Evolutionary conservation across 129 eudicot species (phyloP).

Genomic region (Lonicera japonica): DNA sequence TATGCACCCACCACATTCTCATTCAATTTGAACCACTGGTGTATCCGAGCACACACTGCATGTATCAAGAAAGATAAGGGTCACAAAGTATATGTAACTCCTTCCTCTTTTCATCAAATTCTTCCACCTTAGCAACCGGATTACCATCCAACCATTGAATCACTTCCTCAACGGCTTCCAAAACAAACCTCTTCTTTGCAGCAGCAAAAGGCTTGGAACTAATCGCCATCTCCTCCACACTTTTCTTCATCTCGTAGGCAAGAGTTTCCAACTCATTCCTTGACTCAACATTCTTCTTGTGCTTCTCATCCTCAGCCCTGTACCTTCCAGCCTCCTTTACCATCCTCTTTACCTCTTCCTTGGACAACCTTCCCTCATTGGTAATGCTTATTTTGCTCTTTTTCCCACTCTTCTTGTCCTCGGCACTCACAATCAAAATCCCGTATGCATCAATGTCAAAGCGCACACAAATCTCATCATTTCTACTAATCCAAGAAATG

Average conservation of each 20-base stretch:
- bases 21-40: too few species aligned
- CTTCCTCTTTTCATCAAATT: conserved; percentile 13
- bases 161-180: conserved; percentile 9
- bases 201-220: conserved; percentile 6
- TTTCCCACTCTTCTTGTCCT: conserved; percentile 15
- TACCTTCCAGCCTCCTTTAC: conserved; percentile 15
- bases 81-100: neutral
- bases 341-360: conserved; percentile 16
- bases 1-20: too few species aligned
- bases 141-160: conserved; percentile 15
- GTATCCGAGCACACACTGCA: too few species aligned
- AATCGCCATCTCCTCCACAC: conserved; percentile 3
- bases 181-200: conserved; percentile 3
- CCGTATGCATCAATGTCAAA: conserved; percentile 15
- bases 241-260: conserved; percentile 13
- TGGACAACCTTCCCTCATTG: conserved; percentile 14
- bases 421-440: conserved; percentile 8
- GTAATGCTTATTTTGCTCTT: conserved; percentile 11
- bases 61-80: too few species aligned
- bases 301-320: conserved; percentile 10
- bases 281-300: conserved; percentile 5
- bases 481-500: conserved; percentile 4
- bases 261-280: conserved; percentile 9
- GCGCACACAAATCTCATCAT: conserved; percentile 10
- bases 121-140: conserved; percentile 6